Evolutionary conservation across 768 basidiomycete species (phyloP), one percentile per base, ranked within the genome.

Genomic region (Macrolepiota albuminosa): DNA sequence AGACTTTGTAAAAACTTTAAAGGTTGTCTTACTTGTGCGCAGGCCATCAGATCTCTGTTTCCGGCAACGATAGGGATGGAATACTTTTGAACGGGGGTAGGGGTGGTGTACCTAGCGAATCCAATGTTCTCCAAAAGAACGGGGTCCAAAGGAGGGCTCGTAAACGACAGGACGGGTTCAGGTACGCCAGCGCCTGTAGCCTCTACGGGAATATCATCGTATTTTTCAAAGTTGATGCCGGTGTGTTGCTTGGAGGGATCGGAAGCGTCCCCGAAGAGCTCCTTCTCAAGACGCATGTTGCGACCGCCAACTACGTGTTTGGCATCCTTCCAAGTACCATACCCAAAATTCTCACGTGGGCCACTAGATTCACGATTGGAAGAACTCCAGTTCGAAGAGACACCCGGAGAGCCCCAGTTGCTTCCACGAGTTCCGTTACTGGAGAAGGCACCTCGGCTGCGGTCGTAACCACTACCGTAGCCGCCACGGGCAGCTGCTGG

Each of bases 181-280:
- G 97, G 97, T n/a, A 98, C 96, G 67, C 89, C 91, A 61, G 88
- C 87, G 66, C 97, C 97, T 52, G 96, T 98, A 39, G 95, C 96
- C 77, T 98, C 97, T 66, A 99, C 95, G 63, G 97, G 97, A 70
- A 99, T 99, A 72, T 98, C 96, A 75, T 97, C 97, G 69, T 98
- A 99, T 76, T 97, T 97, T 79, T 99, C 97, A 71, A 99, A 99
- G 79, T 99, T 99, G 78, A 99, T 98, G 63, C 97, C 97, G 47
- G 95, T 96, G 71, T 93, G 88, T 73, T 97, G 90, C 71, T 91
- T 92, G 60, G 85, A 86, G 26, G 88, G 84, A 72, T 98, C 96
- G 49, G 83, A 78, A 43, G 82, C 81, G 63, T 96, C 95, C 57
- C 97, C 97, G 67, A 89, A 99, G 42, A 99, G 88, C 70, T 98